Base-by-base conservation (phyloP, 2,329 filamentous ascomycete genomes). In the Xylaria sp. region DNA sequence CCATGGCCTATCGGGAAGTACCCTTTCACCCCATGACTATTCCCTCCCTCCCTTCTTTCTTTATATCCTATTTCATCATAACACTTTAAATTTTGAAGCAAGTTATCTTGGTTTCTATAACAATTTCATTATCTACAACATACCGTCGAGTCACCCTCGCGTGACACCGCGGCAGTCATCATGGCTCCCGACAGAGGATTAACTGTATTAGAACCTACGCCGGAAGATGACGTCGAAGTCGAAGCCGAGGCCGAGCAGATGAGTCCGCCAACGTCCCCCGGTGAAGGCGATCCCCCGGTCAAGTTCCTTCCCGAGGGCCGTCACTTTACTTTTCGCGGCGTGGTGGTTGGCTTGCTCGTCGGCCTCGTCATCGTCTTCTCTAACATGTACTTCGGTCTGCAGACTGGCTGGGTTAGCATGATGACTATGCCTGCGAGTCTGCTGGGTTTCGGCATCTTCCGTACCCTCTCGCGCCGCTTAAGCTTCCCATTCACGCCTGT, bases 361-460 rank as follows among this genome's bases (percentile, higher is more conserved):
- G 96, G 96, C 45, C 88, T 96, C 4, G 84, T 98, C 62, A 97
- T 98, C 75, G 96, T 92, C 77, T 97, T 97, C 78, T 96, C 93
- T 59, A 99, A 99, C 77, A 97, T 96, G 84, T 99, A 98, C 79
- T 99, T 99, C 78, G 96, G 96, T n/a, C 84, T 99, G 36, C 96
- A 98, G 81, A 96, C 93, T 31, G 83, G 84, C 69, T 86, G 84
- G 84, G 83, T 88, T 49, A 88, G 90, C 74, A 92, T 93, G 72
- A 98, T 99, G 96, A 92, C 93, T 17, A 97, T 99, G 94, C 96
- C 96, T 0, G 92, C 94, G 1, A 96, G 94, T 25, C 83, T 99
- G 66, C 93, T 99, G 76, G 95, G 96, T 1, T 98, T 97, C 77
- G 95, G 94, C 11, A 91, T 97, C 73, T 99, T 99, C 84, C 93